Conservation (phyloP, 1,139 yeast species). For the Candida gigantensis region DNA sequence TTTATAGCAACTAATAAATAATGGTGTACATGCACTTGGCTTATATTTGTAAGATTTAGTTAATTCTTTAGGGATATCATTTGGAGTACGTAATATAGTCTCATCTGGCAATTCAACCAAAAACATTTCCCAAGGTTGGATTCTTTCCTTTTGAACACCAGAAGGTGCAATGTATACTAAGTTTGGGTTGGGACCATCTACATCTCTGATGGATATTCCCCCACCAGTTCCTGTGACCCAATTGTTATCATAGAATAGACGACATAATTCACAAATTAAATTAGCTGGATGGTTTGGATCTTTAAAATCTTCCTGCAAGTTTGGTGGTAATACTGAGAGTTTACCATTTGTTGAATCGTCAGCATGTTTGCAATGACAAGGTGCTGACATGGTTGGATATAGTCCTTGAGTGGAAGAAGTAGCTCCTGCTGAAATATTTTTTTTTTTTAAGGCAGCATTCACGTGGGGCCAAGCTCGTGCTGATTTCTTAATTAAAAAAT, state of each 20-base stretch:
- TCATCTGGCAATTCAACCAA: conserved; percentile 63
- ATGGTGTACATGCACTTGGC: conserved; percentile 92
- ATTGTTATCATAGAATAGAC: conserved; percentile 71
- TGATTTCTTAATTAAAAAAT: no score
- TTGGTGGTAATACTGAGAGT: conserved; percentile 9
- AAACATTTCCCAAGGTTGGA: conserved; percentile 80
- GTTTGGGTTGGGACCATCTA: conserved; percentile 44
- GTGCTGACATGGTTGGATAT: conserved; percentile 18
- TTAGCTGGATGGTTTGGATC: conserved; percentile 82
- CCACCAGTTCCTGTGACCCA: conserved; percentile 99
- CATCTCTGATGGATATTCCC: conserved; percentile 78
- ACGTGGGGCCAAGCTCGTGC: no score
- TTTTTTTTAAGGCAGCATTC: no score
- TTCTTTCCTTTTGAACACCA: conserved; percentile 91
- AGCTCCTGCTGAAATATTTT: no score
- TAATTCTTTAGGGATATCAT: conserved; percentile 40
- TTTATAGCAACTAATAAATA: conserved; percentile 76
- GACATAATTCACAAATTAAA: conserved; percentile 79
- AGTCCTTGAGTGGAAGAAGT: no score
- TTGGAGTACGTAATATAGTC: conserved; percentile 62
- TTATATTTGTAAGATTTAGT: conserved; percentile 54
- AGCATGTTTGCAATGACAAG: conserved; percentile 18
- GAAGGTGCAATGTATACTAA: conserved; percentile 83
- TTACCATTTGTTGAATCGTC: conserved; percentile 4
- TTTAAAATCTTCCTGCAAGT: conserved; percentile 17